These are phyloP conservation scores for Komagataea norvegica DNA, from an alignment of 1,139 yeast genomes.

Conservation along the genomic window DNA sequence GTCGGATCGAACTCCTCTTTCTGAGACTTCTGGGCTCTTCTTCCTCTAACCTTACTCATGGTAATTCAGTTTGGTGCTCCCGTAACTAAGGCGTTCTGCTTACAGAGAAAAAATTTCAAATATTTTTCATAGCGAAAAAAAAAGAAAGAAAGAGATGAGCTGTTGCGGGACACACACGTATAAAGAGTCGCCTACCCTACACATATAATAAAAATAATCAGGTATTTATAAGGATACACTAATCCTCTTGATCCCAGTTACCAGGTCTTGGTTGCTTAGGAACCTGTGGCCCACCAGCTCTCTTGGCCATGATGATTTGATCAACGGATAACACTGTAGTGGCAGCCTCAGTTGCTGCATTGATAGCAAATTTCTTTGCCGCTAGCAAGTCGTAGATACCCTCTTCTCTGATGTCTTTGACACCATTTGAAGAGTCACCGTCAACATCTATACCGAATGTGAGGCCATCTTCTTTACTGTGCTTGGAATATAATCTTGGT, in stretches of 20 bases:
- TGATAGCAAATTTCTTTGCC: constrained; percentile 81
- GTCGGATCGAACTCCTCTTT: constrained; percentile 13
- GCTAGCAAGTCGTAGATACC: constrained; percentile 77
- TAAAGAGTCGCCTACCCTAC: not conserved
- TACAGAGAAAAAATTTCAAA: too few relatives aligned
- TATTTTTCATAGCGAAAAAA: not conserved
- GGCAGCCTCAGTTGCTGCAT: constrained; percentile 94
- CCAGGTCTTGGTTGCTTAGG: constrained; percentile 85
- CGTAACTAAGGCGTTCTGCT: too few relatives aligned
- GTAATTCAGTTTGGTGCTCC: too few relatives aligned
- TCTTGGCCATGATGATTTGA: constrained; percentile 88
- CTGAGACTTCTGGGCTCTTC: constrained; percentile 46
- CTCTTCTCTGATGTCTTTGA: constrained; percentile 62
- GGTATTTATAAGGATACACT: constrained; percentile 12
- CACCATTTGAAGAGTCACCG: constrained; percentile 58
- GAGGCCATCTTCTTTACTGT: constrained; percentile 43
- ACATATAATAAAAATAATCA: not conserved
- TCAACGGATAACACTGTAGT: constrained; percentile 85
- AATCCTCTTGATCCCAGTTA: constrained; percentile 96
- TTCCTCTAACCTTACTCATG: constrained; percentile 55
- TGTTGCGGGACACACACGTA: constrained; percentile 9
- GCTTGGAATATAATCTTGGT: constrained; percentile 85
- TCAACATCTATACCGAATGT: constrained; percentile 71
- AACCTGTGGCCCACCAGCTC: constrained; percentile 89
- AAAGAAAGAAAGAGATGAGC: constrained; percentile 14